Evolutionary conservation across 192 early-diverging fungal species (phyloP).

Genomic region (Backusella australiensis): DNA sequence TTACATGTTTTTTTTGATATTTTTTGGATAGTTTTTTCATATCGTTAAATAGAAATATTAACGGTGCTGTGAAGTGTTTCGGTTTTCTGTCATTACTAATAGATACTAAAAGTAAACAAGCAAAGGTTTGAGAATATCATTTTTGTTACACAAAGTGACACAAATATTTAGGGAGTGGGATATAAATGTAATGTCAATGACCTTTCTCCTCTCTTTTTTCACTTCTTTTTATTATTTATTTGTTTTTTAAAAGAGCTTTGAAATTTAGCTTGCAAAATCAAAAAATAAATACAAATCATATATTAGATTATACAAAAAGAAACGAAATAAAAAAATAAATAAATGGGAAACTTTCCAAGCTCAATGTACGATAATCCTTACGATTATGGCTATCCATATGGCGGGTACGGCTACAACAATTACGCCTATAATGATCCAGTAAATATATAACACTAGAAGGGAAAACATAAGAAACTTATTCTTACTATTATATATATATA

Average conservation of each 20-base stretch:
- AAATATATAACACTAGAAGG: background rate
- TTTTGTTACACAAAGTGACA: background rate
- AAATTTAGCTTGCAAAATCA: background rate
- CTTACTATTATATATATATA: background rate
- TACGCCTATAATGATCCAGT: constrained; percentile 2
- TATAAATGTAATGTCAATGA: constrained; percentile 2
- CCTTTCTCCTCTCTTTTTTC: background rate
- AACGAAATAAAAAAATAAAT: background rate
- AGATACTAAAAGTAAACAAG: background rate
- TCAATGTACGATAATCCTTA: background rate
- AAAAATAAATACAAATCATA: background rate
- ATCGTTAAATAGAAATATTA: background rate
- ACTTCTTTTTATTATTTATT: background rate
- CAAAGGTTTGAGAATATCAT: background rate
- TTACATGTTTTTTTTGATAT: background rate
- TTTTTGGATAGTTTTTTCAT: background rate
- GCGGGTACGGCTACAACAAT: background rate
- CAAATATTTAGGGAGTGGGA: background rate
- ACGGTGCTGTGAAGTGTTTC: background rate
- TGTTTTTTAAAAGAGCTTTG: background rate
- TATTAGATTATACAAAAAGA: background rate
- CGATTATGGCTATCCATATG: background rate
- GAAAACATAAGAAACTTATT: background rate
- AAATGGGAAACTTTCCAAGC: constrained; percentile 2
- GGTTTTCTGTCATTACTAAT: constrained; percentile 4